Percentiles rank a stretch among this genome's conserved stretches.
These are phyloP conservation scores for Sporothrix pseudoabietina DNA, from an alignment of 2,329 filamentous ascomycete genomes.

Conservation along the genomic window DNA sequence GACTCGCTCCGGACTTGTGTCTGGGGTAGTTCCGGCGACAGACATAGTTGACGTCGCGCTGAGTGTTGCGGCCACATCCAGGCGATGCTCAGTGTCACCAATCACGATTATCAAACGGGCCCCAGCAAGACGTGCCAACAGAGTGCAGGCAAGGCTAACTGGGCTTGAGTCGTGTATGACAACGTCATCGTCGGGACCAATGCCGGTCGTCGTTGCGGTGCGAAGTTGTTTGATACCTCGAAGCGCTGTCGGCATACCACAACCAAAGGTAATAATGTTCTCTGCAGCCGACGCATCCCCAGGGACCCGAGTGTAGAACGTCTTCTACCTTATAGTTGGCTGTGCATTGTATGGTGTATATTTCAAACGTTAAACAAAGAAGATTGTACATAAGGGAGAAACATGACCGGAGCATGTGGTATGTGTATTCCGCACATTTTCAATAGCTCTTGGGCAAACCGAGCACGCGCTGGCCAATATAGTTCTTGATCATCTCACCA, in stretches of 20 bases:
- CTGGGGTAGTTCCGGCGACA: background rate
- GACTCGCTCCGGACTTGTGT: background rate
- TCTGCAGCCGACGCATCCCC: background rate
- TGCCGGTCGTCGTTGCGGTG: background rate
- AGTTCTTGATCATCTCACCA: conserved; percentile 76
- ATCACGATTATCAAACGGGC: background rate
- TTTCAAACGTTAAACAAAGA: background rate
- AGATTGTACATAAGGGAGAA: too few relatives aligned
- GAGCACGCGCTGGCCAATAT: conserved; percentile 69
- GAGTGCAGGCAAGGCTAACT: background rate
- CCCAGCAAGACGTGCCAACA: background rate
- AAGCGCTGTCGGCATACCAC: background rate
- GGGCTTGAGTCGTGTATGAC: background rate
- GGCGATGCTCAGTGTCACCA: background rate
- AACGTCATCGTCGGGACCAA: background rate
- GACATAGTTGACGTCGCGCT: background rate
- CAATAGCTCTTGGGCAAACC: conserved; percentile 68
- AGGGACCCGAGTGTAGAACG: background rate
- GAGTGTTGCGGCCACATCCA: background rate
- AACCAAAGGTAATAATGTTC: background rate
- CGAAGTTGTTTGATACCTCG: background rate
- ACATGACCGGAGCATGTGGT: too few relatives aligned
- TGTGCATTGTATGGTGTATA: background rate
- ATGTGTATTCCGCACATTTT: background rate
- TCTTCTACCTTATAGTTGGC: background rate